Conservation (phyloP, 768 basidiomycete genomes). For the Phlegmacium glaucopus region DNA sequence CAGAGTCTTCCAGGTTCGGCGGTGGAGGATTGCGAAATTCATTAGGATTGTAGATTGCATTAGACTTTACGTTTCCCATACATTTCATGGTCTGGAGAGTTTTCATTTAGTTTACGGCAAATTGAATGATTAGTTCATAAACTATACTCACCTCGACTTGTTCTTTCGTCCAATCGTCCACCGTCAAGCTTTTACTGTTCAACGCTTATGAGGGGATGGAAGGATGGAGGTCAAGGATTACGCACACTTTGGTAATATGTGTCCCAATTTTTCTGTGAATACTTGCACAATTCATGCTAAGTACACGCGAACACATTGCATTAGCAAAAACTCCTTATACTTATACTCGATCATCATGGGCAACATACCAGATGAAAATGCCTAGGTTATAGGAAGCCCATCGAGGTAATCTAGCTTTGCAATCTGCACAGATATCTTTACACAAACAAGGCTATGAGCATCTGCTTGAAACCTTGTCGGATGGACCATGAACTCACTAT, state of each 20-base stretch:
- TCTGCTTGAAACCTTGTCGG: slow-evolving; percentile 1
- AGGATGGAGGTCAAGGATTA: slow-evolving; percentile 7
- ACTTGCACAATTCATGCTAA: slow-evolving; percentile 82
- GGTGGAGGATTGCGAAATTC: slow-evolving; percentile 82
- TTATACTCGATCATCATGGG: neutral
- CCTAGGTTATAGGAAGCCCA: slow-evolving; percentile 92
- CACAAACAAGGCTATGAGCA: slow-evolving; percentile 1
- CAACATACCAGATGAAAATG: slow-evolving; percentile 78
- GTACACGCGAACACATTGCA: slow-evolving; percentile 2
- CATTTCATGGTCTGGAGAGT: slow-evolving; percentile 64
- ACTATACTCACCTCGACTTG: slow-evolving; percentile 70
- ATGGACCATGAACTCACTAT: slow-evolving; percentile 53
- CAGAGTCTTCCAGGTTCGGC: slow-evolving; percentile 69
- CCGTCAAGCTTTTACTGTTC: slow-evolving; percentile 79
- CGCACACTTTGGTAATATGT: slow-evolving; percentile 90
- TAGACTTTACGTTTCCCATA: slow-evolving; percentile 81
- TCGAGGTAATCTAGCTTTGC: slow-evolving; percentile 79
- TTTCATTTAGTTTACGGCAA: slow-evolving; percentile 6
- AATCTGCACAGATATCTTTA: slow-evolving; percentile 88
- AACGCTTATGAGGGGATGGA: neutral
- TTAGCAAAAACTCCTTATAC: neutral
- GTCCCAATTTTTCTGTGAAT: slow-evolving; percentile 95
- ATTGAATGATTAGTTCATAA: slow-evolving; percentile 6
- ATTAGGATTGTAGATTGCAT: slow-evolving; percentile 78
- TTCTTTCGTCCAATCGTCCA: slow-evolving; percentile 87